These are phyloP conservation scores for Picea mariana DNA, from an alignment of 83 land plant species.

Conservation along the genomic window DNA sequence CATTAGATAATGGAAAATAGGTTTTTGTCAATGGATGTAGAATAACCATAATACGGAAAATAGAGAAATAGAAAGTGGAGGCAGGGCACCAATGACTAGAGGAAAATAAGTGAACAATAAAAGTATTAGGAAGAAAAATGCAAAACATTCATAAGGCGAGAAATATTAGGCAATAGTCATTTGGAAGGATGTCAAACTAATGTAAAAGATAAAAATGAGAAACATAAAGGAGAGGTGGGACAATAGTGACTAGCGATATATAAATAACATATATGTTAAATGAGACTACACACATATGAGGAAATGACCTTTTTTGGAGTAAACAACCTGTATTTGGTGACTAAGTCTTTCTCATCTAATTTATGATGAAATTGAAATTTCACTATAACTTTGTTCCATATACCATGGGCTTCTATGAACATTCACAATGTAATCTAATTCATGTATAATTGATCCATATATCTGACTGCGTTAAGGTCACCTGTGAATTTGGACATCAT, in stretches of 20 bases:
- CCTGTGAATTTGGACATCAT: not conserved
- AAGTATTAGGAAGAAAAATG: conserved; percentile 14
- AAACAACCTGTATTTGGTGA: not conserved
- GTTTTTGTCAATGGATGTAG: not conserved
- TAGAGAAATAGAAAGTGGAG: not conserved
- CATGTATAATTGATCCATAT: too few relatives aligned
- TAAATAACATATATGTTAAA: not conserved
- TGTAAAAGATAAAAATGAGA: not conserved
- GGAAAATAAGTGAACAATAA: conserved; percentile 18
- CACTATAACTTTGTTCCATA: not conserved
- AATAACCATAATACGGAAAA: not conserved
- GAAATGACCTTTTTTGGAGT: not conserved
- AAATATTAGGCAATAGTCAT: not conserved
- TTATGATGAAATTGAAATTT: not conserved
- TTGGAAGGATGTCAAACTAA: not conserved
- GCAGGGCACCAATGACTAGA: conserved; percentile 7
- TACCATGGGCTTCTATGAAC: not conserved
- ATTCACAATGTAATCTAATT: not conserved
- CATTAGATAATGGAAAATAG: not conserved
- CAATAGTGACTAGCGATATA: not conserved
- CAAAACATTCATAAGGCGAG: not conserved
- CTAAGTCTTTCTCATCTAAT: too few relatives aligned
- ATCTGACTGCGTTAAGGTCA: not conserved
- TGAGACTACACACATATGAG: not conserved
- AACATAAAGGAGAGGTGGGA: not conserved